Percentiles rank a stretch among this genome's conserved stretches.
Conservation (phyloP, 2,329 filamentous ascomycete species). For the Apiospora aurea region DNA sequence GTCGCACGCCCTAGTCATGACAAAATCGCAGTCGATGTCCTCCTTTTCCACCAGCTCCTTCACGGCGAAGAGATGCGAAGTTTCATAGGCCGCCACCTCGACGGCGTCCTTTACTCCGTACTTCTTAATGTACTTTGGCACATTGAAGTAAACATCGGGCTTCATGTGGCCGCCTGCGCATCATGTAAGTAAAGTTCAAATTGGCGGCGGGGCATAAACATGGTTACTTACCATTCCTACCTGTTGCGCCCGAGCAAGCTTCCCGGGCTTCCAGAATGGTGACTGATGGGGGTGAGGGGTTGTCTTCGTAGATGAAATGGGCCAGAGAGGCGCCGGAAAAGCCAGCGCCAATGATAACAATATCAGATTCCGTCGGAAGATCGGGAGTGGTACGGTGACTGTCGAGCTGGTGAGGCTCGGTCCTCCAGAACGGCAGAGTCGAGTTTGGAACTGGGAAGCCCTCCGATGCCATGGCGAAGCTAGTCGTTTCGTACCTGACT, state of each 20-base stretch:
- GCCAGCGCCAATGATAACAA: conserved; percentile 61
- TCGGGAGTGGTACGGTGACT: conserved; percentile 57
- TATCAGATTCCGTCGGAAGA: conserved; percentile 55
- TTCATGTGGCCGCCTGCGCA: conserved; percentile 41
- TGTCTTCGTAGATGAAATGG: conserved; percentile 52
- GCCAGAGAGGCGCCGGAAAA: conserved; percentile 59
- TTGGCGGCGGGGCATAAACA: conserved; percentile 46
- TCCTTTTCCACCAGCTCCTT: conserved; percentile 47
- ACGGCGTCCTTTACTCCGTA: conserved; percentile 40
- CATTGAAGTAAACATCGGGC: conserved; percentile 42
- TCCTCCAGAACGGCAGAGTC: conserved; percentile 61
- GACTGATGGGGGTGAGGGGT: conserved; percentile 32
- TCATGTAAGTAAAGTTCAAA: conserved; percentile 24
- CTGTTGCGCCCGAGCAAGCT: conserved; percentile 40
- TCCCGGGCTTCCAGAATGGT: conserved; percentile 40
- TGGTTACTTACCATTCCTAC: conserved; percentile 34
- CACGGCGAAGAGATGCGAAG: conserved; percentile 39
- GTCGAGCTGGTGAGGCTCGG: conserved; percentile 56
- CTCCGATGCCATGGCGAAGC: conserved; percentile 8
- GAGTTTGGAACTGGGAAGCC: conserved; percentile 40
- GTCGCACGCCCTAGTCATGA: conserved; percentile 46
- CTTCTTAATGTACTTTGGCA: conserved; percentile 32
- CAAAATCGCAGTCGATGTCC: conserved; percentile 52
- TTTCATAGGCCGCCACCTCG: conserved; percentile 41
- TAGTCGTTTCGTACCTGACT: neutral